Base-by-base conservation (phyloP, 139 green algal genomes). In the Marvania coccoides region DNA sequence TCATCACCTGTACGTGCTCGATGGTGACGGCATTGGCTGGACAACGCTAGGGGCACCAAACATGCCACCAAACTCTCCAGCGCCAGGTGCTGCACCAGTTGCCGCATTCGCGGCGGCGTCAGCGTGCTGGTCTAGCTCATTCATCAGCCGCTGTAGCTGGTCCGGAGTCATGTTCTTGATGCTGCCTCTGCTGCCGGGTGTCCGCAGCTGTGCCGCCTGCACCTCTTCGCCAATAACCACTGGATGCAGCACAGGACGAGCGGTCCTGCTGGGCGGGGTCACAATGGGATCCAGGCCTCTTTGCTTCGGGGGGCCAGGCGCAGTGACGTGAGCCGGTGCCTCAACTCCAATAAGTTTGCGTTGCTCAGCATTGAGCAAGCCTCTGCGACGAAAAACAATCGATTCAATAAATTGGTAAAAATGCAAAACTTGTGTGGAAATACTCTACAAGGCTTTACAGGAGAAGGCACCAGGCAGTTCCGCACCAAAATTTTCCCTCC, bases 191-290 rank as follows among this genome's bases (percentile, higher is more conserved):
- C 42, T 51, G 19, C 42, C 42, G 19, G 42, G 42, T 51, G 42
- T 51, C 19, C 42, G 42, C 19, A 51, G 42, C 42, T 28, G 42
- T 19, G 19, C 42, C 19, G 19, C 19, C 19, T 51, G 42, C 42
- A 19, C 19, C 42, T 51, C 42, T 51, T 51, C 42, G 42, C 42
- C 42, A 19, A 19, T 51, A 28, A 51, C 42, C 19, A 51, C 19
- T 19, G 42, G 42, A 53, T 47, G 63, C 63, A 47, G 55, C 71
- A 29, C 53, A 66, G 58, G 47, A 70, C 47, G 59, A 74, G 48
- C 56, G 62, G 14, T 53, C 59, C 19, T 65, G 67, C 3, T 37
- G 67, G 47, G 65, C 45, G 53, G 65, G 57, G 58, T 15, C 15
- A 26, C 47, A 26, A 13, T 12, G 28, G 26, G 15, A 35, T 13